These are phyloP conservation scores for Senna siamea DNA, from an alignment of 306 rosid genomes.

Conservation along the genomic window DNA sequence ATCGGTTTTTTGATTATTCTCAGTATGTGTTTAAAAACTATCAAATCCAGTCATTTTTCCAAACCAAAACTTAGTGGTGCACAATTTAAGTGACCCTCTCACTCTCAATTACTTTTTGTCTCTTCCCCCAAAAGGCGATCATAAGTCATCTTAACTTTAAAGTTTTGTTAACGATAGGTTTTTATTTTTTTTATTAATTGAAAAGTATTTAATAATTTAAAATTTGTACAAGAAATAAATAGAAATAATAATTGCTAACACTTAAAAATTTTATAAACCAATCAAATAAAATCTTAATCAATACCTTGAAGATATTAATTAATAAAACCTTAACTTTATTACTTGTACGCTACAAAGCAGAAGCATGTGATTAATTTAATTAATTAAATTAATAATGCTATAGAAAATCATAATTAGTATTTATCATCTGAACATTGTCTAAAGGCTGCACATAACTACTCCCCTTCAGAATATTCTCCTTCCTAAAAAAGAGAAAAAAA, in stretches of 20 bases:
- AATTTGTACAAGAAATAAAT: too few species aligned
- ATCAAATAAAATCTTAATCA: too few species aligned
- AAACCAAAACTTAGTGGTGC: constrained; percentile 19
- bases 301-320: too few species aligned
- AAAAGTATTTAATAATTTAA: too few species aligned
- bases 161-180: too few species aligned
- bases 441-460: neutral
- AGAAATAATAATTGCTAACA: too few species aligned
- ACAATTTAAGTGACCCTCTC: constrained; percentile 29
- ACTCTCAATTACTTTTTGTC: constrained; percentile 29
- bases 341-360: neutral
- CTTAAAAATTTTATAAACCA: too few species aligned
- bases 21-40: neutral
- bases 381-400: neutral
- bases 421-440: neutral
- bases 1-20: constrained; percentile 7
- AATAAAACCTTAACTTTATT: too few species aligned
- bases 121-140: neutral
- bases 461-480: neutral
- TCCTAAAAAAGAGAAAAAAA: too few species aligned
- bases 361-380: constrained; percentile 15
- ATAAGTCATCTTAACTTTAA: neutral
- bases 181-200: too few species aligned
- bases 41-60: neutral
- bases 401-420: neutral